Conservation (phyloP, 208 protist genomes). For the Herpetomonas tarakana region DNA sequence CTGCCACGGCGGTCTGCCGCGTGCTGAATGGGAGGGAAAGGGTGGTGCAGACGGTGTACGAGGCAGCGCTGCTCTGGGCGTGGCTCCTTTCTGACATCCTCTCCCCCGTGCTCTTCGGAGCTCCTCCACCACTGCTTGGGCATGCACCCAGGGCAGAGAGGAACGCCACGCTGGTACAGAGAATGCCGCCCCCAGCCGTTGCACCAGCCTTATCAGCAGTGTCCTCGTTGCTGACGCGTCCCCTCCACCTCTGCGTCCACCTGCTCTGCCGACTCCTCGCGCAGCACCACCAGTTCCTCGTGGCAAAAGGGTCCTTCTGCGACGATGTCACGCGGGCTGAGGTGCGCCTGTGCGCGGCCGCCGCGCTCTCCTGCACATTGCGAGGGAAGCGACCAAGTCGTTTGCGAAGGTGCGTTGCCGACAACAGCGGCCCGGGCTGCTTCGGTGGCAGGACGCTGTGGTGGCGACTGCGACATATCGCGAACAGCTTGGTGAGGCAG, state of each 20-base stretch:
- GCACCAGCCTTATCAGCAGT: not conserved
- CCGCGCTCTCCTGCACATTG: conserved; percentile 42
- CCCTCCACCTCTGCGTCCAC: conserved; percentile 22
- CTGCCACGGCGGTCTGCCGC: conserved; percentile 43
- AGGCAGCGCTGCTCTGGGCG: conserved; percentile 51
- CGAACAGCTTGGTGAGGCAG: too few species aligned
- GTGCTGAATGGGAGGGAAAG: conserved; percentile 45
- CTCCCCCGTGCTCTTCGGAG: not conserved
- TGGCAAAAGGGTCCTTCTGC: conserved; percentile 33
- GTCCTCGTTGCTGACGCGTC: conserved; percentile 25
- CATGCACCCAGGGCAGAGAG: too few species aligned
- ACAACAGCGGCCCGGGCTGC: conserved; percentile 3
- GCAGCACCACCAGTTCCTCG: conserved; percentile 21
- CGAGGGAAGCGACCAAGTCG: conserved; percentile 28
- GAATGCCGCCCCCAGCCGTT: not conserved
- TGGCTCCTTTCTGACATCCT: conserved; percentile 7
- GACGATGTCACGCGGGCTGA: conserved; percentile 25
- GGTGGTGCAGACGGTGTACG: conserved; percentile 64
- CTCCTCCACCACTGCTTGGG: too few species aligned
- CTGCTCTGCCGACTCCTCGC: conserved; percentile 27
- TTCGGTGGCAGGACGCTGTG: not conserved
- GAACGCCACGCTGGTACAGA: too few species aligned
- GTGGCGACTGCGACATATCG: not conserved
- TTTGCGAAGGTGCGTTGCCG: not conserved
- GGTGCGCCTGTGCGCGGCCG: conserved; percentile 39